Conservation (phyloP, 768 basidiomycete species). For the Calocera cornea region DNA sequence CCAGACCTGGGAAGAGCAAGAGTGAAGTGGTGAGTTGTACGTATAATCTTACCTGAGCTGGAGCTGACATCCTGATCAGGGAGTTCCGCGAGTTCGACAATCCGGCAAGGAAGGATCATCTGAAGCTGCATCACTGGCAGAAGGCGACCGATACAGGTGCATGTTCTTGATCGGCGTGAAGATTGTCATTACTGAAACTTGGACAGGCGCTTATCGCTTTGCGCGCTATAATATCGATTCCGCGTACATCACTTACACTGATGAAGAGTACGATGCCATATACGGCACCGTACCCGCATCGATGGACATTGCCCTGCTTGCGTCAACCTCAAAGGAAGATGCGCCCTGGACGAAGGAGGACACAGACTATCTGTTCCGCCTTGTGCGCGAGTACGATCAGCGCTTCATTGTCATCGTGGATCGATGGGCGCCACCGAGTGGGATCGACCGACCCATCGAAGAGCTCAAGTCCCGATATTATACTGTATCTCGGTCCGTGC, state of each 20-base stretch:
- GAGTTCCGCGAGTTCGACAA: slow-evolving; percentile 64
- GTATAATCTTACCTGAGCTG: not conserved
- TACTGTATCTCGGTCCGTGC: slow-evolving; percentile 73
- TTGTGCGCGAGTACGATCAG: slow-evolving; percentile 69
- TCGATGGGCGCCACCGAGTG: slow-evolving; percentile 42
- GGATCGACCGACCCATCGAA: slow-evolving; percentile 28
- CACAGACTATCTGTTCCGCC: slow-evolving; percentile 77
- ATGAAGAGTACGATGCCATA: slow-evolving; percentile 60
- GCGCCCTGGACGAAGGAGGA: slow-evolving; percentile 83
- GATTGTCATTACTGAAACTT: not conserved
- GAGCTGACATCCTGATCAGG: slow-evolving; percentile 34
- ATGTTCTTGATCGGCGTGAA: not conserved
- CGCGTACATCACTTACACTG: slow-evolving; percentile 48
- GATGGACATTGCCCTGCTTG: not conserved
- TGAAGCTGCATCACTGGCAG: slow-evolving; percentile 75
- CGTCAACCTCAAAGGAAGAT: slow-evolving; percentile 32
- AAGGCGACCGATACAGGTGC: slow-evolving; percentile 32
- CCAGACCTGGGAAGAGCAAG: slow-evolving; percentile 54
- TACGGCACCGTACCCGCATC: not conserved
- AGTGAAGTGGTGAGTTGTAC: slow-evolving; percentile 50
- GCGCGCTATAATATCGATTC: slow-evolving; percentile 63
- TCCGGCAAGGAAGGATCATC: slow-evolving; percentile 46
- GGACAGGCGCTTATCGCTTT: slow-evolving; percentile 43
- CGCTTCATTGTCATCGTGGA: slow-evolving; percentile 86
- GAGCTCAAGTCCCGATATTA: slow-evolving; percentile 93